Evolutionary conservation across 2,329 filamentous ascomycete species (phyloP).

Genomic region (Diaporthe velutina): DNA sequence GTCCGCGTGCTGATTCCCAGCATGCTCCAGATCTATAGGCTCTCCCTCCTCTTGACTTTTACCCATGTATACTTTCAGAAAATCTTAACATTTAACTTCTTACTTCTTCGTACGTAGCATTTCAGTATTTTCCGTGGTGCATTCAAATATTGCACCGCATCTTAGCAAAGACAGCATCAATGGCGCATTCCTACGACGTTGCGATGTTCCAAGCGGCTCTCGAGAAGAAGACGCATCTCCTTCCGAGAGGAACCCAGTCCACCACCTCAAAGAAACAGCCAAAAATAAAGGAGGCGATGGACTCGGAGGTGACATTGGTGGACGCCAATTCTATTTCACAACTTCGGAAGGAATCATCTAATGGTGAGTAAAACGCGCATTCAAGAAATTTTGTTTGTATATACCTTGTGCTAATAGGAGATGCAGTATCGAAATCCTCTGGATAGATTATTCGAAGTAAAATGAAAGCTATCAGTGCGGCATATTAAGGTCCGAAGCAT

Average conservation of each 20-base stretch:
- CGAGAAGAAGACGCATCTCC: constrained; percentile 13
- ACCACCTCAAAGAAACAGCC: background rate
- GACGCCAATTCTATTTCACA: background rate
- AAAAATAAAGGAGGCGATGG: background rate
- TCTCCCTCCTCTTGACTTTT: background rate
- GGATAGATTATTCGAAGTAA: background rate
- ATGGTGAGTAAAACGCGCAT: background rate
- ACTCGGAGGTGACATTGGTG: constrained; percentile 15
- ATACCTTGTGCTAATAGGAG: background rate
- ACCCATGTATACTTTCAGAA: background rate
- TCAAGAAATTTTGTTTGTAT: background rate
- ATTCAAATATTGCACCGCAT: fast-evolving
- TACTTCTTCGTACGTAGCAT: too few relatives aligned
- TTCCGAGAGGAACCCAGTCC: background rate
- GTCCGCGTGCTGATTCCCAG: background rate
- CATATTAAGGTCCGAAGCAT: too few relatives aligned
- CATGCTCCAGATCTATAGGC: background rate
- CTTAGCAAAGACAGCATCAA: background rate
- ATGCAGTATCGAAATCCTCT: background rate
- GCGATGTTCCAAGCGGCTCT: constrained; percentile 25
- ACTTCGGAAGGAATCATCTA: background rate
- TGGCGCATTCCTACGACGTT: constrained; percentile 19
- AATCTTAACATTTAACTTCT: background rate
- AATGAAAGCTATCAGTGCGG: too few relatives aligned
- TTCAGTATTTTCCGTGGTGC: too few relatives aligned